Evolutionary conservation across 2,329 filamentous ascomycete genomes (phyloP).

Genomic region (Zalaria obscura): DNA sequence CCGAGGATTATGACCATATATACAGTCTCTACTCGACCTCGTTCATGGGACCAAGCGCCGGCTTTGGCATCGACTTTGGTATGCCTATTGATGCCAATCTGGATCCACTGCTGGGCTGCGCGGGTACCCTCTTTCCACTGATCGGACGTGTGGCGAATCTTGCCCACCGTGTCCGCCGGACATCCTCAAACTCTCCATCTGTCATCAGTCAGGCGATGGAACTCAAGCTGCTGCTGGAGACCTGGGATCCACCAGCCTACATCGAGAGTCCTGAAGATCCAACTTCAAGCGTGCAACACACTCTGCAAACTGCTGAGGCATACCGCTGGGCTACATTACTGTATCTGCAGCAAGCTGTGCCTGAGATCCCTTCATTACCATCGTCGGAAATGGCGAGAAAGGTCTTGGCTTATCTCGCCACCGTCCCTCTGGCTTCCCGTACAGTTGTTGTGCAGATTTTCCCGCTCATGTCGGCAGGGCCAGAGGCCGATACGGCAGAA

Average conservation of each 20-base stretch:
- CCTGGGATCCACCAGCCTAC: conserved; percentile 43
- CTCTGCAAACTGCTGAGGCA: conserved; percentile 51
- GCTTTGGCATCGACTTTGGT: conserved; percentile 22
- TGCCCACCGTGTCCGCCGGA: conserved; percentile 46
- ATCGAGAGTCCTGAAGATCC: conserved; percentile 52
- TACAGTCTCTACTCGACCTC: conserved; percentile 13
- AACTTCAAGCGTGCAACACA: conserved; percentile 46
- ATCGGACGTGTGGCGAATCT: conserved; percentile 53
- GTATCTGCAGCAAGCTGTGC: conserved; percentile 54
- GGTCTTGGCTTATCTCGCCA: conserved; percentile 46
- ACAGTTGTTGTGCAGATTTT: conserved; percentile 57
- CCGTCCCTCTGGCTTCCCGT: conserved; percentile 46
- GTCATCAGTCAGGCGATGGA: conserved; percentile 49
- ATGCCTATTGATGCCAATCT: conserved; percentile 36
- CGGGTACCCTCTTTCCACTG: conserved; percentile 51
- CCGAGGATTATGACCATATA: conserved; percentile 37
- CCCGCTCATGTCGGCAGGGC: conserved; percentile 52
- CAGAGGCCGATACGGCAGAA: conserved; percentile 44
- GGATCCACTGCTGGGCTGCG: conserved; percentile 60
- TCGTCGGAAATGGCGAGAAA: conserved; percentile 46
- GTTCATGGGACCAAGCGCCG: conserved; percentile 5
- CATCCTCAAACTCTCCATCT: conserved; percentile 41
- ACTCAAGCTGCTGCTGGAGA: conserved; percentile 44
- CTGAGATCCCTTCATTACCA: conserved; percentile 47
- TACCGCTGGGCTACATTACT: conserved; percentile 54